Base-by-base conservation (phyloP, 208 protist genomes). In the Leishmania turanica region DNA sequence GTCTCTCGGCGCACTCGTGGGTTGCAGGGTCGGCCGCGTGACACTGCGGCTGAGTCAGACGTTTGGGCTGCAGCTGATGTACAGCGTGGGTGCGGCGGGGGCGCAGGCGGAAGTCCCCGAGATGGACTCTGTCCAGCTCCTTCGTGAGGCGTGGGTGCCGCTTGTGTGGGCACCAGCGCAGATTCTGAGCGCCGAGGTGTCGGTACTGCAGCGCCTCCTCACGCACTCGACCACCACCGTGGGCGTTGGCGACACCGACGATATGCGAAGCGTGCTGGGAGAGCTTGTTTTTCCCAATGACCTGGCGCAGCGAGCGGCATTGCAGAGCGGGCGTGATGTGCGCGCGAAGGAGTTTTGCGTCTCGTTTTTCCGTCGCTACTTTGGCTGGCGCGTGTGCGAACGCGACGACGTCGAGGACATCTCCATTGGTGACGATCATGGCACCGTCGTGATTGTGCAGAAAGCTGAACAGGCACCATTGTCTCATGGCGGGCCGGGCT, bases 361-460 rank as follows among this genome's bases (percentile, higher is more conserved):
- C 2, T 49, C 68, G 17, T 90, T 90, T 54, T 81, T 90, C 47
- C 87, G 75, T 11, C 83, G 87, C 73, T 90, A 90, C 79, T 83
- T 90, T 47, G 87, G 87, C 37, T 84, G 84, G 80, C 87, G 75
- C 6, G 58, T 87, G 78, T 83, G 75, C n/a, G 79, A 83, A 47
- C 37, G 79, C 15, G 81, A 75, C 2, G 78, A 86, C 66, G 3
- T 86, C 17, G 66, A 66, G 0, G 42, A 79, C 19, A 24, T 86
- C 65, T 51, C 82, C 19, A 17, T 79, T 3, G 37, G 1, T 17
- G 34, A n/a, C 40, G 40, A 45, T 8, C 13, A 76, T 0, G 65
- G 74, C 49, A 72, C 31, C 68, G 72, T 79, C 40, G 78, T 86
- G 3, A 60, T 86, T 58, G 51, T 82, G 49, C 71, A 82, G 49